phyloP scores from a whole-genome alignment of 1,284 basidiomycete genomes.

The Microbotryomycetes sp. region DNA sequence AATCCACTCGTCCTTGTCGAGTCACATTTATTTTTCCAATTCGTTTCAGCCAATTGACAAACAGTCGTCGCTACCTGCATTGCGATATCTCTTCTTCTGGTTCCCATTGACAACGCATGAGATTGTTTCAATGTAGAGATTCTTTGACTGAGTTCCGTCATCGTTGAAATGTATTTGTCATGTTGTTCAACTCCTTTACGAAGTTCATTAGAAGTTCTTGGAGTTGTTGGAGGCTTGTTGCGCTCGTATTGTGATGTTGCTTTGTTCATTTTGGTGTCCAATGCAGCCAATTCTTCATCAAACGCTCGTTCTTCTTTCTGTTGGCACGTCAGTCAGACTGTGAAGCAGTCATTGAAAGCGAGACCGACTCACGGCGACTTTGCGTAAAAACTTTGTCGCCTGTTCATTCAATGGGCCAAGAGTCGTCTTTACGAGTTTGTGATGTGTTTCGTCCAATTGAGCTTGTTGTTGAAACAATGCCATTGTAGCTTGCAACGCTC shows the following conservation, averaged over 20 bases:
- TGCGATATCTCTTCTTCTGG: slow-evolving; percentile 4
- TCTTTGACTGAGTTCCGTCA: slow-evolving; percentile 12
- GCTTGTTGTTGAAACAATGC: too few species aligned
- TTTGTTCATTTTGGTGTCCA: slow-evolving; percentile 23
- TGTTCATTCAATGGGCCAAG: neutral
- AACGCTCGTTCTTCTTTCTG: slow-evolving; percentile 26
- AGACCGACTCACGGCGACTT: neutral
- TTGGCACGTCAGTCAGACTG: neutral
- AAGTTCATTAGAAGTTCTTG: neutral
- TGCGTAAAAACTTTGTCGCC: neutral
- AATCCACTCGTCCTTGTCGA: slow-evolving; percentile 12
- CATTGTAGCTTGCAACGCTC: neutral
- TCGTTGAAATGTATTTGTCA: slow-evolving; percentile 13
- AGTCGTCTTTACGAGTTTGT: neutral
- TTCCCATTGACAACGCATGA: slow-evolving; percentile 9
- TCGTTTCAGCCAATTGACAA: slow-evolving; percentile 11
- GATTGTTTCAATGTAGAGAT: neutral
- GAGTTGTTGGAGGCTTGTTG: neutral
- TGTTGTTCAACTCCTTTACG: neutral
- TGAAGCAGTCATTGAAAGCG: neutral
- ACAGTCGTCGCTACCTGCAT: slow-evolving; percentile 8
- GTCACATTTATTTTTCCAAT: slow-evolving; percentile 19
- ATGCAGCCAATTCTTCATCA: slow-evolving; percentile 16
- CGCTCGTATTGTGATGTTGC: slow-evolving; percentile 17
- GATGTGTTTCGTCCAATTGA: neutral